phyloP scores from a whole-genome alignment of 2,329 filamentous ascomycete species.

The Plectosphaerella plurivora region DNA sequence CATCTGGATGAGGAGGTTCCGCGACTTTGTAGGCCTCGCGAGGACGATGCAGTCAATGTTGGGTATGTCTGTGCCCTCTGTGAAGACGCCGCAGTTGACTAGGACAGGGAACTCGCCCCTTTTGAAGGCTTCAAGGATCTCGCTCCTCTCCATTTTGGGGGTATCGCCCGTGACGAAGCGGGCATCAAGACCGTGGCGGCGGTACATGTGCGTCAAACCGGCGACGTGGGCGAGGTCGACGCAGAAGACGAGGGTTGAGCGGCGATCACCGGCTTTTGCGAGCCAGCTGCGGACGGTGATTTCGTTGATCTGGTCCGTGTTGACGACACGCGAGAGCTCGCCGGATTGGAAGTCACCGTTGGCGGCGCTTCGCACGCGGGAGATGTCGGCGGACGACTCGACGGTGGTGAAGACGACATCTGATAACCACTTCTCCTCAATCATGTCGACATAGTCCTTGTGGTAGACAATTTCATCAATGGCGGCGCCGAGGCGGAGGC shows the following conservation, averaged over 20 bases:
- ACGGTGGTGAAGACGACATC: slow-evolving; percentile 95
- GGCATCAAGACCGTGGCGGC: slow-evolving; percentile 74
- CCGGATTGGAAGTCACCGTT: slow-evolving; percentile 76
- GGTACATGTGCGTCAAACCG: slow-evolving; percentile 71
- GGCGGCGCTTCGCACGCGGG: slow-evolving; percentile 56
- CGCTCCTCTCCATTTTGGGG: slow-evolving; percentile 59
- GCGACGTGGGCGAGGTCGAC: slow-evolving; percentile 82
- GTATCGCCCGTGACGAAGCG: slow-evolving; percentile 84
- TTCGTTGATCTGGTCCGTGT: slow-evolving; percentile 75
- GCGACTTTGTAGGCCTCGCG: slow-evolving; percentile 81
- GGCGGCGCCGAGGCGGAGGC: slow-evolving; percentile 72
- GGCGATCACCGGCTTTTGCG: slow-evolving; percentile 65
- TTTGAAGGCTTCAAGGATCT: slow-evolving; percentile 72
- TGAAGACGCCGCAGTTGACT: slow-evolving; percentile 93
- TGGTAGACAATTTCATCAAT: slow-evolving; percentile 97
- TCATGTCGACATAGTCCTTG: slow-evolving; percentile 65
- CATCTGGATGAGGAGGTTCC: slow-evolving; percentile 96
- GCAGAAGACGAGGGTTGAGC: slow-evolving; percentile 90
- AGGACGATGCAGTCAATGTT: slow-evolving; percentile 93
- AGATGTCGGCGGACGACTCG: slow-evolving; percentile 74
- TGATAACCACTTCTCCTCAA: slow-evolving; percentile 86
- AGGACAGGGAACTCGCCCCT: slow-evolving; percentile 76
- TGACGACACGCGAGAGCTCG: slow-evolving; percentile 78
- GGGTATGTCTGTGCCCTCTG: slow-evolving; percentile 95
- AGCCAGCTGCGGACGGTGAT: slow-evolving; percentile 85